Base-by-base conservation (phyloP, 108 stramenopile species). In the Skeletonema menzelii region DNA sequence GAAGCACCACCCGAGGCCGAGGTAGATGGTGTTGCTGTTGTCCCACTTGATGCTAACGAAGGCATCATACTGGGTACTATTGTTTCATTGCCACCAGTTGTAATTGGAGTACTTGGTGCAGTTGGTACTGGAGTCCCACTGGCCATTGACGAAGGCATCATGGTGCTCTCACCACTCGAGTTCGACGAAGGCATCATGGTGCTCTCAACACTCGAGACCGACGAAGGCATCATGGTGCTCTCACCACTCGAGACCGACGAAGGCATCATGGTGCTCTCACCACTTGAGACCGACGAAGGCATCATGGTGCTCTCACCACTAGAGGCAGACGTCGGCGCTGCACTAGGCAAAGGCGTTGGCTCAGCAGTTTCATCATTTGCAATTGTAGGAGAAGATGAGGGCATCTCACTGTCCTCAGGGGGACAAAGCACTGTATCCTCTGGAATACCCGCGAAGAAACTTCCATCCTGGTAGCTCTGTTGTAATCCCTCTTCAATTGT, bases 361-460 rank as follows among this genome's bases (percentile, higher is more conserved):
- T 37, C 35, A 11, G 35, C 11, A 37, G 11, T 37, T 10, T 1
- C 44, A 63, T 30, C 15, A 47, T 8, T 26, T 2, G 35, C 35
- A 12, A 37, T 12, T 10, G 35, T 37, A 12, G 35, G 35, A 37
- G 35, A 37, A 37, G 35, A 61, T 15, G 24, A 63, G 20, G 47
- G 38, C 26, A 27, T 30, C 26, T 40, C 34, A 20, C 32, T 59
- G 31, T 19, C 2, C 37, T 8, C 32, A 15, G 6, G 14, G 30
- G 70, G 20, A 47, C 60, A 61, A 59, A 59, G 7, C 56, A 28
- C 38, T 42, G 75, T 55, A 28, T 61, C 80, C 28, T 35, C 34
- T 8, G 78, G 71, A 61, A 86, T 82, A 15, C 80, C 84, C 49
- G 46, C 53, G 60, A 80, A 77, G 47, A 88, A 90, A 17, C 47